Evolutionary conservation across 148 eudicot genomes (phyloP).

Genomic region (Rhododendron ovatum): DNA sequence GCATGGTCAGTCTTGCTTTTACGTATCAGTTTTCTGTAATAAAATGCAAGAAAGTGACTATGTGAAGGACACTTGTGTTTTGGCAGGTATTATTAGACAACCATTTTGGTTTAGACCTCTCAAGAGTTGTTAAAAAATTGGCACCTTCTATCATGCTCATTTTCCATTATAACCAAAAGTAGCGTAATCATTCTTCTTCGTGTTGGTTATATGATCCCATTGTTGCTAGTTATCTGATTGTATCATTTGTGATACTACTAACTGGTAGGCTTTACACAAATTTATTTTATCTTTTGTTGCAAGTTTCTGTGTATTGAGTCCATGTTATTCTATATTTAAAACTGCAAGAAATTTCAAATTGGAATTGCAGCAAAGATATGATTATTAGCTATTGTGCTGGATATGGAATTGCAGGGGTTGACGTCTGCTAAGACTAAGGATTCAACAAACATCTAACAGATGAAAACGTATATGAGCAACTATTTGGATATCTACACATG

Average conservation of each 20-base stretch:
- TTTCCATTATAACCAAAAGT: not conserved
- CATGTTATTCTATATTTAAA: not conserved
- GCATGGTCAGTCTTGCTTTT: no score
- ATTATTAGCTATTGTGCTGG: not conserved
- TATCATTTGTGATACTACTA: not conserved
- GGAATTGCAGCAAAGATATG: not conserved
- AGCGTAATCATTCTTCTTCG: not conserved
- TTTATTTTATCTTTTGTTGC: not conserved
- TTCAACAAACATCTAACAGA: not conserved
- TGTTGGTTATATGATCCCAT: not conserved
- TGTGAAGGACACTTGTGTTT: not conserved
- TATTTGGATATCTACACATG: not conserved
- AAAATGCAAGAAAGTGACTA: not conserved
- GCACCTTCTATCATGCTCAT: constrained; percentile 1
- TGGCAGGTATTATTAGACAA: not conserved
- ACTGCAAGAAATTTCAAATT: not conserved
- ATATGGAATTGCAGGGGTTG: constrained; percentile 24
- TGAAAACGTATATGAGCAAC: not conserved
- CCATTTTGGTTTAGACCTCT: not conserved
- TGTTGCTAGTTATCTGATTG: not conserved
- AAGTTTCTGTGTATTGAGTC: not conserved
- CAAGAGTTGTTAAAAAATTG: not conserved
- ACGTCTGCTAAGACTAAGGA: constrained; percentile 20
- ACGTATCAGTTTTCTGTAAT: not conserved
- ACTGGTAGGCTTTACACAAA: not conserved